These are phyloP conservation scores for Amborella trichopoda DNA, from an alignment of 164 flowering plant genomes.

Conservation along the genomic window DNA sequence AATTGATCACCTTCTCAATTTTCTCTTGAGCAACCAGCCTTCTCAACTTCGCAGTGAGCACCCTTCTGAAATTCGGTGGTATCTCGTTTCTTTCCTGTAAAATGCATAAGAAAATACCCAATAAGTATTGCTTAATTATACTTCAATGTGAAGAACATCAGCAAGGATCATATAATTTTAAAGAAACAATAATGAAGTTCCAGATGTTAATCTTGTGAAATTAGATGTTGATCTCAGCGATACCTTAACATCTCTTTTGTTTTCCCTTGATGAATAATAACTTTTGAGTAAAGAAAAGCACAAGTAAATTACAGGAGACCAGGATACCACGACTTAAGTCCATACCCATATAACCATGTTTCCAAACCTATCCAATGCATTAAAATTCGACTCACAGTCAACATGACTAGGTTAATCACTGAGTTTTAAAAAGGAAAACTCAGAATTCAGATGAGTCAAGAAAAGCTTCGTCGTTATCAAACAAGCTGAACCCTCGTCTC, in stretches of 20 bases:
- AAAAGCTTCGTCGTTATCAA: no score
- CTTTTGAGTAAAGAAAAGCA: background rate
- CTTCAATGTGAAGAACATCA: background rate
- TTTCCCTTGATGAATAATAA: background rate
- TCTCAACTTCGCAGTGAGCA: slow-evolving; percentile 53
- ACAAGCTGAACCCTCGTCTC: no score
- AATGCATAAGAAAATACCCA: background rate
- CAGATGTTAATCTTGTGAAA: no score
- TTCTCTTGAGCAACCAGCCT: slow-evolving; percentile 61
- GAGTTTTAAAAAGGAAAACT: no score
- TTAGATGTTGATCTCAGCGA: no score
- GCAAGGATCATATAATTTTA: background rate
- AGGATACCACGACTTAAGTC: no score
- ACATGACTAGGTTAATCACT: no score
- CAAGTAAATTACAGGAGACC: no score
- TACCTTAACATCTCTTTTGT: background rate
- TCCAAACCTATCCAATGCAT: no score
- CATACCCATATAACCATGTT: no score
- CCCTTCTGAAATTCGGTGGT: slow-evolving; percentile 60
- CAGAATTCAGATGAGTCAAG: no score
- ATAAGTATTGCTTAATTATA: background rate
- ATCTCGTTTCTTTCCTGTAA: slow-evolving; percentile 70
- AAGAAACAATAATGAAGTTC: background rate
- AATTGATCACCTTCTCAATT: slow-evolving; percentile 64
- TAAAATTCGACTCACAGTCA: no score